Evolutionary conservation across 164 flowering plant genomes (phyloP), one percentile per base, ranked within the genome.

Genomic region (Tetrastigma voinierianum): DNA sequence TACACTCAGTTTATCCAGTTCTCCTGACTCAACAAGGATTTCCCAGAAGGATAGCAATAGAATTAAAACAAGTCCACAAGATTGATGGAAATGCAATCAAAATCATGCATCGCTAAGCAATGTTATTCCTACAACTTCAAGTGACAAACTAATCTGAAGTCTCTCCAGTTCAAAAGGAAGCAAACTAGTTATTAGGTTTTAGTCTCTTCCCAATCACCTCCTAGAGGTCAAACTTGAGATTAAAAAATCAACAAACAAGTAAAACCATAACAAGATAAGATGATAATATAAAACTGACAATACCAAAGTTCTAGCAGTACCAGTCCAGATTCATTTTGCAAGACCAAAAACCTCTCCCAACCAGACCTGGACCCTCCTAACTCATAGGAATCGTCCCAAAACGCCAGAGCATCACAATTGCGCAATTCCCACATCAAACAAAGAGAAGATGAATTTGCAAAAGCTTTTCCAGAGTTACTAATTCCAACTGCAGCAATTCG

Each of bases 401-500:
- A 57, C 51, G 94, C 97, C 70, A 90, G 72, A 14, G 76, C 82
- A 43, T 87, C 76, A 78, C 96, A 89, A 67, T 67, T 76, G 64
- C 67, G 77, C 62, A 89, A 72, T 71, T 90, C 90, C 98, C 97
- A 94, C 63, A 60, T 80, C 72, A 94, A 77, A 64, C 47, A 58
- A 68, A 91, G 93, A 74, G 98, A 88, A 60, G 98, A 94, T 55
- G 97, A 86, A 65, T 94, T 94, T 58, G 93, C 96, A 81, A 91
- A 91, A 75, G 90, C 82, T 82, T 81, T 89, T 74, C 96, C 96
- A 64, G 88, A 77, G 59, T 61, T 56, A 76, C 87, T 83, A 52
- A 94, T 75, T 45, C 96, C 90, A 82, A 88, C 94, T 52, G 93
- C 96, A 73, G 98, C 84, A 40, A 90, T 55, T 59, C 98, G 78